These are phyloP conservation scores for Thinopyrum obtusiflorum DNA, from an alignment of 202 grass and related monocot genomes.

Conservation along the genomic window DNA sequence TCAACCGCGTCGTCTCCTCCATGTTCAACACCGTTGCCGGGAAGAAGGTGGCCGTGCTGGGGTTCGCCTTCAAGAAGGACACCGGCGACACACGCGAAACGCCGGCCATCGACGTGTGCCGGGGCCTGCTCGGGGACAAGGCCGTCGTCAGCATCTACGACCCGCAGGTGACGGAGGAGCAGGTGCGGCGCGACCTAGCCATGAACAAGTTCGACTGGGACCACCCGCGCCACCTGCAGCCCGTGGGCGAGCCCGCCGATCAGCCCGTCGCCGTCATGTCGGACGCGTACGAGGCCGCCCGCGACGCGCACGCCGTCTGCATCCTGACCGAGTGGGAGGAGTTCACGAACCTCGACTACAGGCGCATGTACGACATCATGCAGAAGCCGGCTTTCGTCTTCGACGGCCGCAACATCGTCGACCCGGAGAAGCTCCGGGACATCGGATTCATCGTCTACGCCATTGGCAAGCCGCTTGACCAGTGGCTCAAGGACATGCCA, in stretches of 20 bases:
- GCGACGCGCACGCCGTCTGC: conserved; percentile 41
- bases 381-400: conserved; percentile 54
- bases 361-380: conserved; percentile 44
- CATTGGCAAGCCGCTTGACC: conserved; percentile 74
- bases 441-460: conserved; percentile 89
- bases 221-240: conserved; percentile 74
- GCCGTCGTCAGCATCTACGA: conserved; percentile 64
- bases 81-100: conserved; percentile 50
- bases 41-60: conserved; percentile 54
- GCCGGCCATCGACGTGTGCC: conserved; percentile 60
- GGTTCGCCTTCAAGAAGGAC: conserved; percentile 63
- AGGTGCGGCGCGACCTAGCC: conserved; percentile 59
- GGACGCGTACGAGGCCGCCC: conserved; percentile 45
- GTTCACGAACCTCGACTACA: conserved; percentile 39
- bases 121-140: conserved; percentile 57
- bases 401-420: conserved; percentile 40
- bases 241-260: conserved; percentile 19
- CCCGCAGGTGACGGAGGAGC: conserved; percentile 70
- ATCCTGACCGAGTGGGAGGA: conserved; percentile 58
- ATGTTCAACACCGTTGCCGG: conserved; percentile 59
- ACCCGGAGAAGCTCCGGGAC: conserved; percentile 60
- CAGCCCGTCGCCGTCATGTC: conserved; percentile 19
- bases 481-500: neutral
- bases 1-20: conserved; percentile 56
- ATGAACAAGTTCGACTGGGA: conserved; percentile 82